Evolutionary conservation across 805 yeast genomes (phyloP), one percentile per base, ranked within the genome.

Genomic region (Candida silvicultrix): DNA sequence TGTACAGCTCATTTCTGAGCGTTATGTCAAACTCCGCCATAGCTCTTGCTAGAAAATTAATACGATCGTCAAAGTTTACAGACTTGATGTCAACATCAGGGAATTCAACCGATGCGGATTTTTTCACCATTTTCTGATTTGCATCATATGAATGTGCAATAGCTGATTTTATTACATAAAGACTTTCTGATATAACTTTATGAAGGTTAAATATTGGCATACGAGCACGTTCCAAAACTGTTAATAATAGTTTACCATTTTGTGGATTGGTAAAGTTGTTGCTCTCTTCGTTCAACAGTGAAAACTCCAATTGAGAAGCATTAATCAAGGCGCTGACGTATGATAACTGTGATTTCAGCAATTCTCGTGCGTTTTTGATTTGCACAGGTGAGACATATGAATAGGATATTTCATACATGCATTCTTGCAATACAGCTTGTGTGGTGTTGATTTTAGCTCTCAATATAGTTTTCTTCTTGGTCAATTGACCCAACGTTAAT

Each of bases 371-470:
- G 4, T 66, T 61, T 38, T 66, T 63, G 28, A 74, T 50, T 38
- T 68, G 69, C 8, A 57, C 54, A 21, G 81, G 80, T 0, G 79
- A 67, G 18, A 72, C 54, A 45, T 63, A 70, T 0, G 80, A 70
- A 49, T 71, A 75, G 1, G 80, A 71, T 1, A 74, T 60, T 51
- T 76, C 81, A 49, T 71, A 76, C 3, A 68, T 56, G 49, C 78
- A 73, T 51, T 76, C 80, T 31, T 71, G 67, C 25, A 74, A 54
- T 2, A 70, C 75, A 7, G 66, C 56, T 25, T 65, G 60, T 42
- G 74, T 66, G 14, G 60, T 54, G 10, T 55, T 58, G 9, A 72
- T 56, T 37, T 69, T 66, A 2, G 62, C 51, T 32, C 66, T 52
- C 4, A 73, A 55, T 1, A 55, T 25, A 0, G 61, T 48, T 44